These are phyloP conservation scores for Camellia lanceoleosa DNA, from an alignment of 148 eudicot genomes.

Conservation along the genomic window DNA sequence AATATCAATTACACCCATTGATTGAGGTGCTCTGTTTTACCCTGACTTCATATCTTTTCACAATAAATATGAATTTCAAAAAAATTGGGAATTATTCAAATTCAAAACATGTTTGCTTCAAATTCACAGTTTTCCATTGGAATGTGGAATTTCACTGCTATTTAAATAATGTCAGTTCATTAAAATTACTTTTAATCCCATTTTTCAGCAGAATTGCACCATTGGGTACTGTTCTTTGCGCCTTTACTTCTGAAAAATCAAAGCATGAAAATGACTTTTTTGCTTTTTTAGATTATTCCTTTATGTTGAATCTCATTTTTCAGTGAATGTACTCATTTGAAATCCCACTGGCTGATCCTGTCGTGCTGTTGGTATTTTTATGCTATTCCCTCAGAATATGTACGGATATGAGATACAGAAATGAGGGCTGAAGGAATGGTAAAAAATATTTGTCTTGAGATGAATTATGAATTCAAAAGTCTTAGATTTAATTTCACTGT, in stretches of 20 bases:
- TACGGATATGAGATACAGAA: too few species aligned
- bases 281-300: not conserved
- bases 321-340: not conserved
- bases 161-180: not conserved
- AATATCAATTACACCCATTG: not conserved
- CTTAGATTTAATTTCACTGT: too few species aligned
- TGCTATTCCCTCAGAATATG: too few species aligned
- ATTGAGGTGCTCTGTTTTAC: not conserved
- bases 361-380: too few species aligned
- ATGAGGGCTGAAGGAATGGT: too few species aligned
- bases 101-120: constrained; percentile 18
- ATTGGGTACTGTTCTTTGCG: not conserved
- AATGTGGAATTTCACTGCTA: constrained; percentile 1
- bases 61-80: not conserved
- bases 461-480: too few species aligned
- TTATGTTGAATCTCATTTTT: not conserved
- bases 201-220: not conserved
- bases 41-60: not conserved
- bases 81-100: constrained; percentile 3
- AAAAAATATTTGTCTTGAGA: too few species aligned
- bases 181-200: not conserved
- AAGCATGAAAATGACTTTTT: not conserved
- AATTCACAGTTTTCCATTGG: constrained; percentile 19
- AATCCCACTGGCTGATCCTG: not conserved
- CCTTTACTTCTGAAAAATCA: not conserved